phyloP scores from a whole-genome alignment of 768 basidiomycete species.

The Collybia mongolica region DNA sequence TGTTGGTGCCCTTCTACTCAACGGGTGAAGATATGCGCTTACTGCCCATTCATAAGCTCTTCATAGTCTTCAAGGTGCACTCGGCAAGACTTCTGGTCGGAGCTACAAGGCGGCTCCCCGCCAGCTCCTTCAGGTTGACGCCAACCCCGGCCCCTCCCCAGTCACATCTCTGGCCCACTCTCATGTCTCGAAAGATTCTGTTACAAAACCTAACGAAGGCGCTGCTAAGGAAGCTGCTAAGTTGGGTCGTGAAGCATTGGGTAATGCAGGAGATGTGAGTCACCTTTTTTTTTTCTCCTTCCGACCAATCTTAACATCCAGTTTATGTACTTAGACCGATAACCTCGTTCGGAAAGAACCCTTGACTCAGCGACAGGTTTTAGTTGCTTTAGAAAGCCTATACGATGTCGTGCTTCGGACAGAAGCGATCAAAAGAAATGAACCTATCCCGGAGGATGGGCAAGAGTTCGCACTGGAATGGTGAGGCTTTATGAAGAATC shows the following conservation, averaged over 20 bases:
- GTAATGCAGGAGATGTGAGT: conserved; percentile 54
- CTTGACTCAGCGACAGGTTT: conserved; percentile 73
- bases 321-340: conserved; percentile 41
- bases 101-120: conserved; percentile 97
- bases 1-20: conserved; percentile 27
- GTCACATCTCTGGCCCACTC: conserved; percentile 42
- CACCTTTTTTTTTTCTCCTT: not conserved
- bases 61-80: conserved; percentile 85
- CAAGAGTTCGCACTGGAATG: conserved; percentile 42
- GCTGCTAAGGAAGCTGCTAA: conserved; percentile 75
- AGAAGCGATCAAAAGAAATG: conserved; percentile 82
- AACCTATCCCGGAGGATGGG: conserved; percentile 63
- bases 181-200: conserved; percentile 55
- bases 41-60: conserved; percentile 40
- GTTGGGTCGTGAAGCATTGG: conserved; percentile 71
- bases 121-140: conserved; percentile 88
- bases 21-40: not conserved
- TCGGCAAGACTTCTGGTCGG: conserved; percentile 91
- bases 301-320: not conserved
- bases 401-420: conserved; percentile 84
- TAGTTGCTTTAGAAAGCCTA: conserved; percentile 77
- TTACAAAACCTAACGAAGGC: conserved; percentile 41
- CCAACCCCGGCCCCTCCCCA: conserved; percentile 42
- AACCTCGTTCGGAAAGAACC: conserved; percentile 69
- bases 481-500: conserved; percentile 29